Evolutionary conservation across 169 alveolate genomes (phyloP).

Genomic region (Plasmodium gonderi): DNA sequence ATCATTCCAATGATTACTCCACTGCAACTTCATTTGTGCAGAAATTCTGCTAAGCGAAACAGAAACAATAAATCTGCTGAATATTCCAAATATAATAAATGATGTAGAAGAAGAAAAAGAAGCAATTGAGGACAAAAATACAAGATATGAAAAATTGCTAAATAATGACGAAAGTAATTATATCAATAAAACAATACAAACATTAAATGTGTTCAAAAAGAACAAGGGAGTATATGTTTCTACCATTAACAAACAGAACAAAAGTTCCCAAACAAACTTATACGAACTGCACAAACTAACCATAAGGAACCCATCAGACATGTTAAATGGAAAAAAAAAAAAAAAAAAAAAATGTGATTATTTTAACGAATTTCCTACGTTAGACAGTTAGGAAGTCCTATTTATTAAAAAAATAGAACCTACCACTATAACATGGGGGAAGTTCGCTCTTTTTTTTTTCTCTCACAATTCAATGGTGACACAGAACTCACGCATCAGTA

Average conservation of each 20-base stretch:
- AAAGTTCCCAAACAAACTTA: conserved; percentile 60
- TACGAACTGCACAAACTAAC: conserved; percentile 51
- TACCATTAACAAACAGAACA: conserved; percentile 62
- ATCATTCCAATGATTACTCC: neutral
- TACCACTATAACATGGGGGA: neutral
- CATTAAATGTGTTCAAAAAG: conserved; percentile 60
- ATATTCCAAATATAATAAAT: conserved; percentile 54
- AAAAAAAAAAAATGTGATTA: neutral
- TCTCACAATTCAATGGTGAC: neutral
- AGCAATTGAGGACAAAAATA: conserved; percentile 5
- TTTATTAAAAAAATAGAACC: neutral
- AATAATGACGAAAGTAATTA: conserved; percentile 70
- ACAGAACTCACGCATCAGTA: neutral
- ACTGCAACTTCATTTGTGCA: neutral
- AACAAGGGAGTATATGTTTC: conserved; percentile 68
- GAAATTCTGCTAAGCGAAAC: conserved; percentile 52
- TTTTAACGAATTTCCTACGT: neutral
- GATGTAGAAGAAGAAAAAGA: conserved; percentile 49
- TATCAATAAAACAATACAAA: conserved; percentile 60
- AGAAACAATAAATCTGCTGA: conserved; percentile 50
- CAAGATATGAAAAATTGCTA: conserved; percentile 50
- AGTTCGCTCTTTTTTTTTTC: neutral
- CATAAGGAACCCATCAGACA: conserved; percentile 35
- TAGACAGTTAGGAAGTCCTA: neutral
- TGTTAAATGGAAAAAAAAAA: conserved; percentile 18